Evolutionary conservation across 305 asterid genomes (phyloP).

Genomic region (Plantago rigida): DNA sequence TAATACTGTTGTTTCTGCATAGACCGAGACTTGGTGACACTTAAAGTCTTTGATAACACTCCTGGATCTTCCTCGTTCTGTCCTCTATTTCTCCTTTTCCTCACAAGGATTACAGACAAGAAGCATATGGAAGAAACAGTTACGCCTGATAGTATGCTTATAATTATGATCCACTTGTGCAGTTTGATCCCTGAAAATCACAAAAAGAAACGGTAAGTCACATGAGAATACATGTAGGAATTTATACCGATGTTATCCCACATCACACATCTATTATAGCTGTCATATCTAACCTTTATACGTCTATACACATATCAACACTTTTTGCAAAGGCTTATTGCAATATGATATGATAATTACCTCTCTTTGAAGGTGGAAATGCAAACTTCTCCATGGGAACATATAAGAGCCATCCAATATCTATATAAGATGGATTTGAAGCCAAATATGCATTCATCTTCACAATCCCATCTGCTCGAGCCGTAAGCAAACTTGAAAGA

Average conservation of each 20-base stretch:
- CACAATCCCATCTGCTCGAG: conserved; percentile 36
- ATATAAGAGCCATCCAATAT: conserved; percentile 58
- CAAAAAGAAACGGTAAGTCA: not conserved
- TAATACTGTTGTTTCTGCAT: conserved; percentile 33
- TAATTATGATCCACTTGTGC: conserved; percentile 42
- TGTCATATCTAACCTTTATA: too few species aligned
- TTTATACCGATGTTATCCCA: not conserved
- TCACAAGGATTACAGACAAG: conserved; percentile 35
- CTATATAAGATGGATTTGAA: conserved; percentile 35
- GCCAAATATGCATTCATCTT: conserved; percentile 44
- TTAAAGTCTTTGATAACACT: conserved; percentile 34
- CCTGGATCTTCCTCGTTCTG: conserved; percentile 33
- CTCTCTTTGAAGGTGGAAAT: conserved; percentile 31
- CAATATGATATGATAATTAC: conserved; percentile 25
- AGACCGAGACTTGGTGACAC: conserved; percentile 34
- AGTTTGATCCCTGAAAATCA: conserved; percentile 21
- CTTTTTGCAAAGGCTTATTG: not conserved
- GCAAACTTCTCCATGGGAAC: conserved; percentile 57
- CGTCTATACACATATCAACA: not conserved
- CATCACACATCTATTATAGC: too few species aligned
- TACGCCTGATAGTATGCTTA: conserved; percentile 45
- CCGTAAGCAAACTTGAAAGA: conserved; percentile 38
- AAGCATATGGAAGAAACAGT: conserved; percentile 45
- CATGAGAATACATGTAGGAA: not conserved
- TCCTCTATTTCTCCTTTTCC: conserved; percentile 31